These are phyloP conservation scores for Glomus cerebriforme DNA, from an alignment of 192 early-diverging fungal genomes.

Conservation along the genomic window DNA sequence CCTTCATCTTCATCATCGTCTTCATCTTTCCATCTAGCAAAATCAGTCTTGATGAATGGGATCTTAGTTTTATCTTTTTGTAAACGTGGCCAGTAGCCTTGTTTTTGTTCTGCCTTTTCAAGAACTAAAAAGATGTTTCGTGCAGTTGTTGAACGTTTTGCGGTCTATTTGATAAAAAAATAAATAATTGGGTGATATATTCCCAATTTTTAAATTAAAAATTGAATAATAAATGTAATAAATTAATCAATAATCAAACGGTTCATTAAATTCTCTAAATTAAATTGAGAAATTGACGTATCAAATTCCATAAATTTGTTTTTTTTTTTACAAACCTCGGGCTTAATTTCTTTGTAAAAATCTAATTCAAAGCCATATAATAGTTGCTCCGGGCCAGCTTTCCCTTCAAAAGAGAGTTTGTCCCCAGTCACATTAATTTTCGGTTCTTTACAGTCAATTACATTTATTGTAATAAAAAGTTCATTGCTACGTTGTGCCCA, in stretches of 20 bases:
- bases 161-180: constrained; percentile 48
- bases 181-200: neutral
- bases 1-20: constrained; percentile 87
- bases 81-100: constrained; percentile 85
- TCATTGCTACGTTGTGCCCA: constrained; percentile 89
- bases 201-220: too few relatives aligned
- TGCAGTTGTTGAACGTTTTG: constrained; percentile 65
- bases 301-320: neutral
- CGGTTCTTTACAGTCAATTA: constrained; percentile 68
- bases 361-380: constrained; percentile 75
- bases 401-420: constrained; percentile 67
- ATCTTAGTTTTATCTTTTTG: constrained; percentile 64
- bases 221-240: too few relatives aligned
- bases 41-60: constrained; percentile 89
- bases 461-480: constrained; percentile 81
- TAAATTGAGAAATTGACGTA: neutral
- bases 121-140: constrained; percentile 71
- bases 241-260: too few relatives aligned
- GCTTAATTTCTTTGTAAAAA: constrained; percentile 71
- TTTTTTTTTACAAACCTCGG: constrained; percentile 50
- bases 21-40: constrained; percentile 88
- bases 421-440: constrained; percentile 54
- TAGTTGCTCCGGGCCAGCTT: constrained; percentile 55
- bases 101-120: constrained; percentile 68
- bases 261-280: too few relatives aligned